A percentile compares a stretch with the other conserved stretches of the same genome.
phyloP scores from a whole-genome alignment of 23 red algal species.

The Agarophyton chilense region DNA sequence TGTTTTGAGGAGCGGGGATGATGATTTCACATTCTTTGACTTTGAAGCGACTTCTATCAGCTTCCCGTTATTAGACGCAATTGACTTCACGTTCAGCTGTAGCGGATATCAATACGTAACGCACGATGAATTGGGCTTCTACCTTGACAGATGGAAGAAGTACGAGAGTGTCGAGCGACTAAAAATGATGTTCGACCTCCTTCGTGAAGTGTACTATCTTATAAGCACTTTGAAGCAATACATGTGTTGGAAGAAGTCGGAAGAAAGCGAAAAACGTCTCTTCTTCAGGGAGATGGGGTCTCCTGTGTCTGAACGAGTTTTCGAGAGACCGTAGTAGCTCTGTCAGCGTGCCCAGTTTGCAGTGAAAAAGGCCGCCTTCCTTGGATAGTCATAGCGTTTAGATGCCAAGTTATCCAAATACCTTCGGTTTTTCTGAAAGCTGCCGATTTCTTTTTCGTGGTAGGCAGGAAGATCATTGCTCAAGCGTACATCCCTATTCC shows the following conservation, averaged over 20 bases:
- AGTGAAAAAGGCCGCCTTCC: too few species aligned
- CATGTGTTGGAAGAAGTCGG: neutral
- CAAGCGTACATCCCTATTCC: too few species aligned
- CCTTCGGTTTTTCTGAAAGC: too few species aligned
- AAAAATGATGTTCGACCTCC: neutral
- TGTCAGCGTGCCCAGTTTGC: too few species aligned
- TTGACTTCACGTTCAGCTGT: slow-evolving; percentile 5
- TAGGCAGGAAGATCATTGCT: too few species aligned
- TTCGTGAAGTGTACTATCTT: neutral
- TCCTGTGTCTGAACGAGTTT: slow-evolving; percentile 17
- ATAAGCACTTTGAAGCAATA: neutral
- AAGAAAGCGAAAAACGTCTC: neutral
- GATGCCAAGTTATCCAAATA: too few species aligned
- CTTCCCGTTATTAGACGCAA: neutral
- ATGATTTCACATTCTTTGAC: slow-evolving; percentile 17
- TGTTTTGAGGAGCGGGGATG: neutral
- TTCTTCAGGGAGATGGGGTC: slow-evolving; percentile 28
- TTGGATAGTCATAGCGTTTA: too few species aligned
- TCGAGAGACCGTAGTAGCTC: neutral
- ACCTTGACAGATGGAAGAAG: slow-evolving; percentile 2
- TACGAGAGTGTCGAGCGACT: neutral
- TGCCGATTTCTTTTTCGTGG: too few species aligned
- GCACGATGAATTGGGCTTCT: neutral
- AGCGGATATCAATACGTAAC: neutral
- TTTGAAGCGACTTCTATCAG: slow-evolving; percentile 28